These are phyloP conservation scores for Hypoxylon sp. DNA, from an alignment of 2,329 filamentous ascomycete genomes.

Conservation along the genomic window DNA sequence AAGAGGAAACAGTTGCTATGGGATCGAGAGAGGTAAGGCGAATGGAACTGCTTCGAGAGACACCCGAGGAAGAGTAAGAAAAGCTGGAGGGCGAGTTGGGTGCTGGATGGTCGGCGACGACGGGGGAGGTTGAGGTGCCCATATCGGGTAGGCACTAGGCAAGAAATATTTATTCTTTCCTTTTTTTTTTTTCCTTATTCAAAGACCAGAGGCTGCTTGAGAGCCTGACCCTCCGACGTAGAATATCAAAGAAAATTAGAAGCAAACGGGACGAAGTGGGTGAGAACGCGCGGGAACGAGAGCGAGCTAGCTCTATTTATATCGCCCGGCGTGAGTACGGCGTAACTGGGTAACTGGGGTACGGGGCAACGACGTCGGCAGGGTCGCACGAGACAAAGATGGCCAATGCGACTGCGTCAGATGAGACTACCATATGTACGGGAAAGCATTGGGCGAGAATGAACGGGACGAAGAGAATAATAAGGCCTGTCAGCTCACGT, in stretches of 20 bases:
- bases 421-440: neutral
- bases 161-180: neutral
- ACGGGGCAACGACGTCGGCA: slow-evolving; percentile 25
- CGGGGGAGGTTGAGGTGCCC: slow-evolving; percentile 35
- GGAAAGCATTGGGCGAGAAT: neutral
- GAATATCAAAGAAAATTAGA: slow-evolving; percentile 33
- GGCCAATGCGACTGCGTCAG: slow-evolving; percentile 6
- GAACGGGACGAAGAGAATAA: neutral
- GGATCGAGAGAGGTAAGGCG: slow-evolving; percentile 41
- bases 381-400: slow-evolving; percentile 9
- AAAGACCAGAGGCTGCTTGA: slow-evolving; percentile 11
- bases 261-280: too few relatives aligned
- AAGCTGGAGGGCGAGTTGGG: slow-evolving; percentile 39
- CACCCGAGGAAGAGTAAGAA: slow-evolving; percentile 42
- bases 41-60: slow-evolving; percentile 41
- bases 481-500: neutral
- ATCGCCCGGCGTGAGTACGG: slow-evolving; percentile 21
- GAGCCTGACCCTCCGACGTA: slow-evolving; percentile 12
- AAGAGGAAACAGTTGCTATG: slow-evolving; percentile 18
- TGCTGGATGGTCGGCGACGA: slow-evolving; percentile 32
- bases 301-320: slow-evolving; percentile 40
- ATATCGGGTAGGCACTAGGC: slow-evolving; percentile 37
- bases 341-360: slow-evolving; percentile 14
- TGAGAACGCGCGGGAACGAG: slow-evolving; percentile 33
- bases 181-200: slow-evolving; percentile 3